A percentile compares a stretch with the other conserved stretches of the same genome.
Evolutionary conservation across 2,329 filamentous ascomycete species (phyloP).

Genomic region (Colletotrichum australisinense): DNA sequence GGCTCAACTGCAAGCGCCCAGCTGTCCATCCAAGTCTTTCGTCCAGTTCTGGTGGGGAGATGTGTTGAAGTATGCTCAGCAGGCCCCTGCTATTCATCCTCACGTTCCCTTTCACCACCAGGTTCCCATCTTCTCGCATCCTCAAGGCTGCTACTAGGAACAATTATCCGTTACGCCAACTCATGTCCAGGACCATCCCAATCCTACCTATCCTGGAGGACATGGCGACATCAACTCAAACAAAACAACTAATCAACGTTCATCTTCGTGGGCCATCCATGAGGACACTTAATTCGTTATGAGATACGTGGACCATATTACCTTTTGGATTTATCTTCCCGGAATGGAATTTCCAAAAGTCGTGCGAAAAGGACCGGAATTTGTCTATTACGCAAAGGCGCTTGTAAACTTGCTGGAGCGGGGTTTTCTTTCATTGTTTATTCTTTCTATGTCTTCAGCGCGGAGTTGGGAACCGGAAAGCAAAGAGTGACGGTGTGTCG

Average conservation of each 20-base stretch:
- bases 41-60: slow-evolving; percentile 63
- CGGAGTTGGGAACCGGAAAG: slow-evolving; percentile 33
- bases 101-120: slow-evolving; percentile 64
- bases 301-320: slow-evolving; percentile 18
- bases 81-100: slow-evolving; percentile 59
- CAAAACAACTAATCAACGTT: background rate
- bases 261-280: slow-evolving; percentile 3
- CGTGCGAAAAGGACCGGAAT: slow-evolving; percentile 13
- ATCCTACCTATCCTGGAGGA: background rate
- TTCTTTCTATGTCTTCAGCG: slow-evolving; percentile 29
- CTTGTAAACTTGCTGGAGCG: slow-evolving; percentile 12
- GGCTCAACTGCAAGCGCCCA: slow-evolving; percentile 45
- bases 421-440: slow-evolving; percentile 19
- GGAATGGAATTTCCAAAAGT: slow-evolving; percentile 1
- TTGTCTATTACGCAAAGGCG: background rate
- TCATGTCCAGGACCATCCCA: background rate
- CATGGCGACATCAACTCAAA: background rate
- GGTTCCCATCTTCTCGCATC: slow-evolving; percentile 61
- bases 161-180: slow-evolving; percentile 20
- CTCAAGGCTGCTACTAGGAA: slow-evolving; percentile 62
- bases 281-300: slow-evolving; percentile 19
- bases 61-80: slow-evolving; percentile 64
- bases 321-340: slow-evolving; percentile 8
- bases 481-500: background rate
- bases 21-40: slow-evolving; percentile 59